Conservation (phyloP, 2,329 filamentous ascomycete species). For the Pseudogymnoascus sp. region DNA sequence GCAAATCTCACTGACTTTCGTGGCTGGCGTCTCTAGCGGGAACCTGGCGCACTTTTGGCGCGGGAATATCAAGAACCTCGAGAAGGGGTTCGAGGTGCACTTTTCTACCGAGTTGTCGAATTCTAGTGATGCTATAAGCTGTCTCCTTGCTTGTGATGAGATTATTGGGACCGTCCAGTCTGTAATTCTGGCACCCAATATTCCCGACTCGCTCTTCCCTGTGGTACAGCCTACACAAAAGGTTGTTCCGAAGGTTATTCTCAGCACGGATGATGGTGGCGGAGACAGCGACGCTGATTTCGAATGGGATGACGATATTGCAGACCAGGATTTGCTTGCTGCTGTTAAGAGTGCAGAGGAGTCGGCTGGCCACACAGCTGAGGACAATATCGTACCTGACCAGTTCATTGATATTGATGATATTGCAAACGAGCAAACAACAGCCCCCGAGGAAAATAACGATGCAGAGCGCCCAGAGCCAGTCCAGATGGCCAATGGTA, state of each 20-base stretch:
- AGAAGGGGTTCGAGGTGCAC: conserved; percentile 46
- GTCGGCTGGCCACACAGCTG: conserved; percentile 17
- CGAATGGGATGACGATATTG: conserved; percentile 25
- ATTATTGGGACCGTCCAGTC: conserved; percentile 52
- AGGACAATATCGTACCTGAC: conserved; percentile 27
- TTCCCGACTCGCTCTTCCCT: conserved; percentile 29
- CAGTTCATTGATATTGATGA: conserved; percentile 46
- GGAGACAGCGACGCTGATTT: conserved; percentile 24
- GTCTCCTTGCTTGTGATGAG: conserved; percentile 74
- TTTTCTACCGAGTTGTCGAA: conserved; percentile 49
- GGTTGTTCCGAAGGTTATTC: conserved; percentile 1
- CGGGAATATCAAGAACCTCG: conserved; percentile 54
- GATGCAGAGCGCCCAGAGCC: conserved; percentile 30
- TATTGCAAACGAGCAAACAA: conserved; percentile 35
- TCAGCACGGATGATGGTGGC: neutral
- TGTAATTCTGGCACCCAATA: conserved; percentile 21
- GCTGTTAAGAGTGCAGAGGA: conserved; percentile 23
- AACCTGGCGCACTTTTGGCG: conserved; percentile 59
- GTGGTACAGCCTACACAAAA: neutral
- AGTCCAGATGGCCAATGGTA: conserved; percentile 55
- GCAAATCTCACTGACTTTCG: conserved; percentile 60
- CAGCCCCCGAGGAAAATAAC: neutral
- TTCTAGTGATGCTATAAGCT: conserved; percentile 50
- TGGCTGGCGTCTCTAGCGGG: conserved; percentile 64
- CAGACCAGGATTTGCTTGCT: conserved; percentile 36